phyloP scores from a whole-genome alignment of 129 eudicot species.

The Helianthus annuus region HanXRQr2.0-SUNRISE NC_035439.2:123725993-123726492 shows the following conservation, averaged over 20 bases:
- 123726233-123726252: constrained; percentile 94
- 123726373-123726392: constrained; percentile 63
- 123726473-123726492: constrained; percentile 99
- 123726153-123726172: background rate
- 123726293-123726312: constrained; percentile 91
- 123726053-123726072: background rate
- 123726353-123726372: constrained; percentile 14
- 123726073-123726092: background rate
- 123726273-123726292: constrained; percentile 82
- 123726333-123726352: background rate
- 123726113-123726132: no score
- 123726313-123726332: constrained; percentile 10
- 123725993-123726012: background rate
- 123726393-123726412: constrained; percentile 84
- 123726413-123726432: constrained; percentile 94
- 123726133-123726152: background rate
- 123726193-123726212: constrained; percentile 1
- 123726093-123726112: background rate
- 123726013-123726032: background rate
- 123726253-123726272: constrained; percentile 98
- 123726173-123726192: background rate
- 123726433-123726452: constrained; percentile 96
- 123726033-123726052: background rate
- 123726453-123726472: constrained; percentile 96
- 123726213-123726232: constrained; percentile 30